These are phyloP conservation scores for Tylopilus orsonianus DNA, from an alignment of 1,284 basidiomycete genomes.

Conservation along the genomic window DNA sequence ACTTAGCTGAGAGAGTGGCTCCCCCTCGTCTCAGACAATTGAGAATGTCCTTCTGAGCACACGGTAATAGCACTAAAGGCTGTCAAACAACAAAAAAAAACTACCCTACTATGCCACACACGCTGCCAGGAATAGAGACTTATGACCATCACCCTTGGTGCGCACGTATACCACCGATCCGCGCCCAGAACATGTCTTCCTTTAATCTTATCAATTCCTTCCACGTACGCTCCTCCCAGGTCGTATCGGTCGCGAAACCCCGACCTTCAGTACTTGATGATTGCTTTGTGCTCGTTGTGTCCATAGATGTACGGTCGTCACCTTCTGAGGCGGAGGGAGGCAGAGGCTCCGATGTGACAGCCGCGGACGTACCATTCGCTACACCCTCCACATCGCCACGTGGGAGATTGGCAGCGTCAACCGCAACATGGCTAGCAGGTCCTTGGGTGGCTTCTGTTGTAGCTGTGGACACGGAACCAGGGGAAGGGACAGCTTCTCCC, in stretches of 20 bases:
- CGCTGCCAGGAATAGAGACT: background rate
- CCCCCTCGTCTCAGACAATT: no score
- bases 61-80: no score
- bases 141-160: constrained; percentile 3
- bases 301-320: constrained; percentile 14
- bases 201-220: constrained; percentile 76
- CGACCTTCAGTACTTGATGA: constrained; percentile 23
- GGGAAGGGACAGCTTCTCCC: background rate
- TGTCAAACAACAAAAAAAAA: background rate
- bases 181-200: constrained; percentile 89
- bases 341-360: background rate
- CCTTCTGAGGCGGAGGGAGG: constrained; percentile 1
- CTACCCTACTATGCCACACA: background rate
- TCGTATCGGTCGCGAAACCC: constrained; percentile 58
- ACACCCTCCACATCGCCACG: background rate
- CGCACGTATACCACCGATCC: constrained; percentile 65
- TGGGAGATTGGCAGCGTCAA: background rate
- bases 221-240: constrained; percentile 92
- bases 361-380: constrained; percentile 3
- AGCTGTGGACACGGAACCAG: background rate
- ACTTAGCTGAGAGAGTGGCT: no score
- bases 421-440: background rate
- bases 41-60: no score
- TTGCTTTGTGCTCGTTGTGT: constrained; percentile 22
- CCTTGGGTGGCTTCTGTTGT: constrained; percentile 3